Conservation (phyloP, 1,284 basidiomycete species). For the Boletus calvinii region DNA sequence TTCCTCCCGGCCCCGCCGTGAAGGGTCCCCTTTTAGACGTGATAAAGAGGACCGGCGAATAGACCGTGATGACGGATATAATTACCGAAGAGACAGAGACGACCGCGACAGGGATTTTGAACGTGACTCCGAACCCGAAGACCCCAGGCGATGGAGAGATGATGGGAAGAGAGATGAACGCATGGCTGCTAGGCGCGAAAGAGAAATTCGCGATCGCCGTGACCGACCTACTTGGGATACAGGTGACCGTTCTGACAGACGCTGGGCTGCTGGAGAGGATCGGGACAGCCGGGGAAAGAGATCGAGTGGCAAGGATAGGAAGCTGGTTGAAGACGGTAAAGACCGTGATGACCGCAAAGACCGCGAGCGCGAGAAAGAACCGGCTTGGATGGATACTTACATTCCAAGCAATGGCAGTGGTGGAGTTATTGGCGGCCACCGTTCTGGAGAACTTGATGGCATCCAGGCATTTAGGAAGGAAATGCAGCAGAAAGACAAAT, state of each 20-base stretch:
- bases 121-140: conserved; percentile 52
- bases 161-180: conserved; percentile 78
- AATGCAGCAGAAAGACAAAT: conserved; percentile 75
- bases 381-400: conserved; percentile 92
- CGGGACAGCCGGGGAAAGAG: conserved; percentile 62
- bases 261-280: conserved; percentile 63
- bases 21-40: conserved; percentile 51
- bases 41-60: conserved; percentile 40
- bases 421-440: conserved; percentile 58
- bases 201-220: conserved; percentile 44
- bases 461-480: conserved; percentile 91
- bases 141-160: conserved; percentile 70
- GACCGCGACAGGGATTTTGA: conserved; percentile 39
- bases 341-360: conserved; percentile 56
- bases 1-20: conserved; percentile 56
- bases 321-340: conserved; percentile 52
- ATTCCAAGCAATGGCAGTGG: conserved; percentile 55
- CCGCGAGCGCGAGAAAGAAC: conserved; percentile 75
- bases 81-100: conserved; percentile 33
- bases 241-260: conserved; percentile 40
- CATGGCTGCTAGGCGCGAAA: conserved; percentile 56
- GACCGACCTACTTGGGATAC: conserved; percentile 48
- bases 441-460: conserved; percentile 70
- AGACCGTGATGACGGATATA: conserved; percentile 35
- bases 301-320: conserved; percentile 56